Conservation (phyloP, 2,329 filamentous ascomycete species). For the Arthrobotrys megalospora region DNA sequence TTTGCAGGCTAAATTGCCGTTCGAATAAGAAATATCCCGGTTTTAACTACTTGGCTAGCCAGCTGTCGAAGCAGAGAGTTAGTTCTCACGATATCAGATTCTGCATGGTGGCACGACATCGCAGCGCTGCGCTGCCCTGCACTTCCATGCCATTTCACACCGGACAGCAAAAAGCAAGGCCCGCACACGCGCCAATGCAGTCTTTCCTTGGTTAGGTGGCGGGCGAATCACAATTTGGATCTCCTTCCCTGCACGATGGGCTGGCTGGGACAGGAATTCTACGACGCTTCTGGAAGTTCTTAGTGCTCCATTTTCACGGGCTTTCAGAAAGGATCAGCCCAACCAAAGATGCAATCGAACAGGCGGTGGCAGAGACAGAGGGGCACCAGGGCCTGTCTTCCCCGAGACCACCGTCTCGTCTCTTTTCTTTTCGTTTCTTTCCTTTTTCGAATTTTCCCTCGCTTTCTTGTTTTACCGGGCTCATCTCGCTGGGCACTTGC, state of each 20-base stretch:
- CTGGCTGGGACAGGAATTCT: conserved; percentile 51
- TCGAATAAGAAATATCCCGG: neutral
- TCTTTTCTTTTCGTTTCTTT: neutral
- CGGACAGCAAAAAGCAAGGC: conserved; percentile 41
- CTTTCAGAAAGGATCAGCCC: conserved; percentile 61
- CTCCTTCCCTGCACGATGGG: conserved; percentile 38
- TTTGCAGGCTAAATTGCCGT: conserved; percentile 23
- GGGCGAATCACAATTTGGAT: conserved; percentile 51
- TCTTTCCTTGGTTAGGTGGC: conserved; percentile 21
- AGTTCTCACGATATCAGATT: conserved; percentile 27
- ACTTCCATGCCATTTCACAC: conserved; percentile 10
- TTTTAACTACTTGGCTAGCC: neutral
- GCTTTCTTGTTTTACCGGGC: conserved; percentile 19
- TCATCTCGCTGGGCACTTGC: conserved; percentile 28
- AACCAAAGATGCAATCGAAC: conserved; percentile 61
- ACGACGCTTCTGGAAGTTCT: conserved; percentile 61
- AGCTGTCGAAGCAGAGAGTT: conserved; percentile 1
- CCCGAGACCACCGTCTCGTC: conserved; percentile 16
- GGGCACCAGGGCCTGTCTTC: conserved; percentile 40
- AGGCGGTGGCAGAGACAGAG: conserved; percentile 31
- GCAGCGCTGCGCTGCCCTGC: neutral
- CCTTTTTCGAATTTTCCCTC: conserved; percentile 1
- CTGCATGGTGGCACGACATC: conserved; percentile 44
- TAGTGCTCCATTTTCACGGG: conserved; percentile 56
- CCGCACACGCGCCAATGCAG: conserved; percentile 38